Evolutionary conservation across 2,329 filamentous ascomycete genomes (phyloP), one percentile per base, ranked within the genome.

Genomic region (Phialophora tarda): DNA sequence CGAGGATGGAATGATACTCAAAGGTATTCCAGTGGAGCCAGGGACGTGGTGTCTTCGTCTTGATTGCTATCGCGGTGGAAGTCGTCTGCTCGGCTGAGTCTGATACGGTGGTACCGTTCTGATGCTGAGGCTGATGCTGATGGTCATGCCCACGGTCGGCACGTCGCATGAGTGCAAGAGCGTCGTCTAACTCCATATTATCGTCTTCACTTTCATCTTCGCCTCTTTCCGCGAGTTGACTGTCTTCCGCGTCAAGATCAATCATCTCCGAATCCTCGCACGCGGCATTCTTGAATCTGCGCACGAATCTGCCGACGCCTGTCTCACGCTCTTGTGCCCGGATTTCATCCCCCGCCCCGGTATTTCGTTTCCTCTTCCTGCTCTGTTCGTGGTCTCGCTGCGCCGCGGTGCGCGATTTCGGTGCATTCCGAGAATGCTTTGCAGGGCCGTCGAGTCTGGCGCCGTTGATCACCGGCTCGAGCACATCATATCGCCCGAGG

Each of bases 1-100:
- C 95, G 68, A 99, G 82, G 72, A 99, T 93, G n/a, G 93, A 91
- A 65, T 93, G 86, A 79, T 98, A 99, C 78, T 96, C 96, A 83
- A 91, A 93, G 4, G 93, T 96, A 76, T 89, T 87, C 92, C 93
- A 98, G 80, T 78, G 78, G 24, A 75, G 72, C 71, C 34, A 65
- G 51, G 44, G 71, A 76, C 32, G 56, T 32, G 21, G 56, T 14
- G n/a, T 12, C 21, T 41, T 34, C 34, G 14, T 68, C 61, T 28
- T 71, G 70, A 23, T 66, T 68, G 17, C 67, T 62, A 34, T 71
- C 69, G 53, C 76, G 72, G 17, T 3, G 2, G 59, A 75, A 73
- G 28, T 56, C 34, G 73, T 73, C 34, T 76, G 73, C 8, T 73
- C 73, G 28, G 5, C 17, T 41, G 41, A 10, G 26, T 59, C 32